Evolutionary conservation across 2,329 filamentous ascomycete species (phyloP), one percentile per base, ranked within the genome.

Genomic region (Clarireedia monteithiana): DNA sequence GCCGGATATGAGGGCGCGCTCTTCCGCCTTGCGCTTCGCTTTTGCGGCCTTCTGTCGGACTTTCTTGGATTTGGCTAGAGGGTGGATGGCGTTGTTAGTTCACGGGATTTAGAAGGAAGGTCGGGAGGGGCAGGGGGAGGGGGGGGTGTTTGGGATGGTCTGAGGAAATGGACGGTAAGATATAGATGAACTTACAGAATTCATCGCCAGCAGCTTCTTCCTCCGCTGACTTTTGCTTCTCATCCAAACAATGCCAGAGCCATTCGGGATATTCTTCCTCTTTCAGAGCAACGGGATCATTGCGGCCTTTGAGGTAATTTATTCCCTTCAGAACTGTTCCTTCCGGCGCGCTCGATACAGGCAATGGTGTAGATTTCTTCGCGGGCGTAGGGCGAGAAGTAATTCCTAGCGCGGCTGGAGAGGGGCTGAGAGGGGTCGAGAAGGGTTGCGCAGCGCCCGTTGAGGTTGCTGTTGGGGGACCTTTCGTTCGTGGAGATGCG

Each of bases 191-290:
- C 86, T 50, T 81, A 92, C 89, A 91, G 70, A 90, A 94, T 63
- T 91, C 78, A 74, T 92, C 89, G 23, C 84, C 86, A 9, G 75
- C 80, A 4, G 72, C 79, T 2, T 73, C 74, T 14, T 71, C 73
- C 20, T 72, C 71, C 3, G 66, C 70, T 67, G 78, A 82, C 71
- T 82, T 80, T 71, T 81, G 74, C 65, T 71, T 75, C 56, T 80
- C 77, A 50, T 84, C 80, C 55, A 94, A 73, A 63, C 87, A 83
- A 3, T 72, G 76, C 89, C 89, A 95, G 59, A 95, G 71, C 89
- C 89, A 95, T 24, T 75, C 76, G 3, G 89, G 89, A 71, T 95
- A 95, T 59, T 88, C 86, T 23, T 83, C 76, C 63, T 95, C 89
- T 36, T 83, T 77, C 65, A 84, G 70, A 9, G 89, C 89, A 5